A percentile compares a stretch with the other conserved stretches of the same genome.
Conservation (phyloP, 805 yeast species). For the Zygotorulaspora florentina region DNA sequence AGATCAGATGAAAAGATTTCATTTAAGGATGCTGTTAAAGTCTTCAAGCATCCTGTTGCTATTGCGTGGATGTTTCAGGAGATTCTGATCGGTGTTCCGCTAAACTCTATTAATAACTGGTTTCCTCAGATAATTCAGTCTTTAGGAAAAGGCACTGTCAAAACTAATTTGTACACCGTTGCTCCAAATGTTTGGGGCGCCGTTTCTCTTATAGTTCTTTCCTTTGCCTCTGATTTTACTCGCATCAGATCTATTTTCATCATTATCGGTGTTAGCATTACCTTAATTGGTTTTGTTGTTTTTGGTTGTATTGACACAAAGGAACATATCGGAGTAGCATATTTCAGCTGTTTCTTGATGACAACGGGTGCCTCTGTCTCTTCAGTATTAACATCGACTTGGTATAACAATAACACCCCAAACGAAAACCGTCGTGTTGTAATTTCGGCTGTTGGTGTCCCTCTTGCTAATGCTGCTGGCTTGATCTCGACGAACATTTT, state of each 20-base stretch:
- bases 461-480: conserved; percentile 55
- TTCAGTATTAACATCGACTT: conserved; percentile 47
- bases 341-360: conserved; percentile 45
- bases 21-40: conserved; percentile 40
- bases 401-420: conserved; percentile 50
- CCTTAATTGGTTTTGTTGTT: conserved; percentile 45
- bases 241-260: conserved; percentile 40
- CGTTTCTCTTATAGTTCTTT: conserved; percentile 37
- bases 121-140: conserved; percentile 43
- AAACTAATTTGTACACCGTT: conserved; percentile 42
- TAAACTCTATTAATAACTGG: conserved; percentile 47
- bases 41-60: conserved; percentile 44
- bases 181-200: conserved; percentile 51
- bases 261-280: conserved; percentile 37
- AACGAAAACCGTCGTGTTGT: conserved; percentile 45
- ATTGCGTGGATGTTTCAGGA: conserved; percentile 44
- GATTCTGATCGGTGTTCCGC: conserved; percentile 45
- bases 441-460: conserved; percentile 47
- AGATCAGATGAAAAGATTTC: conserved; percentile 36
- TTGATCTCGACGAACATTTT: conserved; percentile 51
- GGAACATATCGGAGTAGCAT: conserved; percentile 39
- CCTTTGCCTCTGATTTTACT: conserved; percentile 41
- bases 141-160: conserved; percentile 40
- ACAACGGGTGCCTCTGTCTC: conserved; percentile 47
- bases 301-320: conserved; percentile 44